Conservation (phyloP, 2,329 filamentous ascomycete species). For the Colletotrichum sp. region DNA sequence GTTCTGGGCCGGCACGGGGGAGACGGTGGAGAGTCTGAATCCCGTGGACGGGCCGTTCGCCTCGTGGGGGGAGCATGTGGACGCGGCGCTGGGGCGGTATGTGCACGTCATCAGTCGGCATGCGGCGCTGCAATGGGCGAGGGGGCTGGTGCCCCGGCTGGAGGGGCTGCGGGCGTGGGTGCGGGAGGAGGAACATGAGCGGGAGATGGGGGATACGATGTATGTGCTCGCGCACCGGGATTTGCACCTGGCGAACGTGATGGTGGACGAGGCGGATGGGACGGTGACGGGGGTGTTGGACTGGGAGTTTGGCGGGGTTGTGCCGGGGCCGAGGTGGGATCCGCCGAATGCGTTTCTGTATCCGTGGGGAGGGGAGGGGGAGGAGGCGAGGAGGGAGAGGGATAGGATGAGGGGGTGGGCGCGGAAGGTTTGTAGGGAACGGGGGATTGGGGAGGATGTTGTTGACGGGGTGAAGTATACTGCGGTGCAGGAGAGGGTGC, state of each 20-base stretch:
- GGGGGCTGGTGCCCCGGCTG: slow-evolving; percentile 31
- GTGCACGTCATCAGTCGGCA: slow-evolving; percentile 20
- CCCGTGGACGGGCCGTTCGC: slow-evolving; percentile 25
- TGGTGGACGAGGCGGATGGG: slow-evolving; percentile 38
- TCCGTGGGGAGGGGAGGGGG: background rate
- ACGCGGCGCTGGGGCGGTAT: slow-evolving; percentile 34
- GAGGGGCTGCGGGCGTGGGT: slow-evolving; percentile 31
- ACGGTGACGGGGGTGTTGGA: slow-evolving; percentile 42
- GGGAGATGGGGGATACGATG: slow-evolving; percentile 26
- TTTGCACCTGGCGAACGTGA: slow-evolving; percentile 40
- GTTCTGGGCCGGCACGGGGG: slow-evolving; percentile 27
- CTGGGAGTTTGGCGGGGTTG: slow-evolving; percentile 38
- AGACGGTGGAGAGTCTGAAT: slow-evolving; percentile 30
- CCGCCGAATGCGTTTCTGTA: slow-evolving; percentile 2
- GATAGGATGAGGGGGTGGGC: background rate
- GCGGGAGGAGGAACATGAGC: slow-evolving; percentile 19
- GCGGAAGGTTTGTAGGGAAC: background rate
- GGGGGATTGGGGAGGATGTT: background rate
- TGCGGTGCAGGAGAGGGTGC: background rate
- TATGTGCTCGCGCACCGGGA: slow-evolving; percentile 38
- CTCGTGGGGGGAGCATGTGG: slow-evolving; percentile 36
- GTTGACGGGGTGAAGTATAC: background rate
- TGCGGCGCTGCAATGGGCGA: slow-evolving; percentile 29
- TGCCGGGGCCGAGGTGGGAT: slow-evolving; percentile 1
- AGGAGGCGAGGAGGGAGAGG: background rate